A percentile compares a stretch with the other conserved stretches of the same genome.
These are phyloP conservation scores for Lentinula sp. DNA, from an alignment of 768 basidiomycete species.

Conservation along the genomic window DNA sequence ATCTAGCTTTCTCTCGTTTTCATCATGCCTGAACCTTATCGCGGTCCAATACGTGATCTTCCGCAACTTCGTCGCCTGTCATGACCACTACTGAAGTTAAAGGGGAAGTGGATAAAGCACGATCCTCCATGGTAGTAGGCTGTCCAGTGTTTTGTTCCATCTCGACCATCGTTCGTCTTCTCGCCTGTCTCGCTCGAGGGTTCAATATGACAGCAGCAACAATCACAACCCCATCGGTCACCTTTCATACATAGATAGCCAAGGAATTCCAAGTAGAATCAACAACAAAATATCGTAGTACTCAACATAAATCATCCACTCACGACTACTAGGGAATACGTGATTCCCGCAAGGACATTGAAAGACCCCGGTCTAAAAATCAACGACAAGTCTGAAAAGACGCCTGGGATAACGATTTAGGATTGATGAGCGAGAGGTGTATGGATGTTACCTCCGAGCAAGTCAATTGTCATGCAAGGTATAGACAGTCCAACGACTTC, in stretches of 20 bases:
- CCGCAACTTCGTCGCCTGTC: too few species aligned
- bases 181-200: conserved; percentile 24
- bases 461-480: conserved; percentile 63
- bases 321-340: conserved; percentile 43
- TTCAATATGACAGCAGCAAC: conserved; percentile 44
- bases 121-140: too few species aligned
- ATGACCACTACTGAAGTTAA: too few species aligned
- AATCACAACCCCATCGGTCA: conserved; percentile 43
- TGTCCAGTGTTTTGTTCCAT: background rate
- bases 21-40: too few species aligned
- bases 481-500: conserved; percentile 67
- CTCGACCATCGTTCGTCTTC: conserved; percentile 2
- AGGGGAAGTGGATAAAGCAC: too few species aligned
- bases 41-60: too few species aligned
- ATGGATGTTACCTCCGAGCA: conserved; percentile 44
- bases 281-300: too few species aligned
- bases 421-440: background rate
- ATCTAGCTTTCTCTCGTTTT: too few species aligned
- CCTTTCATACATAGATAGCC: conserved; percentile 14
- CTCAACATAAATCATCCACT: conserved; percentile 5
- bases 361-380: conserved; percentile 37
- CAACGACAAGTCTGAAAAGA: conserved; percentile 48
- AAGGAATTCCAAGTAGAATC: background rate
- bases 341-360: conserved; percentile 41
- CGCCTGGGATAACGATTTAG: conserved; percentile 14